phyloP scores from a whole-genome alignment of 2,329 filamentous ascomycete species.

The Zymoseptoria ardabiliae region DNA sequence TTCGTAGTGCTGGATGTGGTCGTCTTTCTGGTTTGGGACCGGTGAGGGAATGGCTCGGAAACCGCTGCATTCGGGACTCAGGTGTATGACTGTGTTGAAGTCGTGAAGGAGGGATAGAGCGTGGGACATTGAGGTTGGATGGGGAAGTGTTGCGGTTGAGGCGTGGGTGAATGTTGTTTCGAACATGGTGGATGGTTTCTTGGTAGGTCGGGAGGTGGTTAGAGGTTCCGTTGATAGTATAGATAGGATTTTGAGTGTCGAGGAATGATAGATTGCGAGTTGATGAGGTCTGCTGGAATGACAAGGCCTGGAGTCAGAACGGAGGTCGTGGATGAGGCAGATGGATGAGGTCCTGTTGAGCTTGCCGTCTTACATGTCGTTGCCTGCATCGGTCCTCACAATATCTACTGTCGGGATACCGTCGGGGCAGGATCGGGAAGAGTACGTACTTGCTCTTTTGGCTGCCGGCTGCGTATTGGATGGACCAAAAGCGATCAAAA shows the following conservation, averaged over 20 bases:
- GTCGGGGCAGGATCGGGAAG: no score
- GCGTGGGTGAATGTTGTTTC: constrained; percentile 27
- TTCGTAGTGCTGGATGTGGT: constrained; percentile 22
- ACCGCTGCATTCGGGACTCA: constrained; percentile 28
- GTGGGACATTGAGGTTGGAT: constrained; percentile 17
- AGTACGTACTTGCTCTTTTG: no score
- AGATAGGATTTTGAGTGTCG: background rate
- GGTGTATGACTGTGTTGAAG: constrained; percentile 26
- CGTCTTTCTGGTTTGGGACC: constrained; percentile 3
- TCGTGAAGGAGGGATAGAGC: constrained; percentile 28
- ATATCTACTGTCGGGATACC: no score
- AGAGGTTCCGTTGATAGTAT: background rate
- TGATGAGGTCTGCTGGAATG: no score
- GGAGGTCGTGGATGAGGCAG: no score
- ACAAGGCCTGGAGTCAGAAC: no score
- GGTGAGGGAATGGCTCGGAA: constrained; percentile 21
- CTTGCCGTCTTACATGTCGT: no score
- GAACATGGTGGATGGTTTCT: constrained; percentile 20
- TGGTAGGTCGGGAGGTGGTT: background rate
- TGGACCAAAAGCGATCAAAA: no score
- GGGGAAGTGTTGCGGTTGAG: constrained; percentile 23
- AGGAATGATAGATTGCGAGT: background rate
- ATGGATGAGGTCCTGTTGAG: no score
- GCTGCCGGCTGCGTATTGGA: no score
- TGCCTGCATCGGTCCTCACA: no score